phyloP scores from a whole-genome alignment of 257 asterid species.

The Solanum boliviense region DNA sequence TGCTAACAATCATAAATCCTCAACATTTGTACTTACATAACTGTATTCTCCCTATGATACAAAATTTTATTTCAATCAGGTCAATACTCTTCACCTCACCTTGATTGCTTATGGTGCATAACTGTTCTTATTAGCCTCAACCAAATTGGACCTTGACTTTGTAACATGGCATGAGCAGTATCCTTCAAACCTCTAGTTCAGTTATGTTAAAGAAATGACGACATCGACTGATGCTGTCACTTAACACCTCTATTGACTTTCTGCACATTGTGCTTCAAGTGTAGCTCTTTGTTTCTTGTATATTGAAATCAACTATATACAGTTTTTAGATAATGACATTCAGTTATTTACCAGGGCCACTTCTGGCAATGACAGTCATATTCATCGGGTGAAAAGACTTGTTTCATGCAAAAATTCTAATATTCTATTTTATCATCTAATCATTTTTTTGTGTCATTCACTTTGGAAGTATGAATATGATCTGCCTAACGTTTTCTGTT shows the following conservation, averaged over 20 bases:
- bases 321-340: neutral
- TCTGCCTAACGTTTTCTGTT: conserved; percentile 12
- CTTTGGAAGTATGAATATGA: neutral
- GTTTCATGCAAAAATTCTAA: neutral
- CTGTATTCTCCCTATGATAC: neutral
- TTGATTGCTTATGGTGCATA: neutral
- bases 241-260: neutral
- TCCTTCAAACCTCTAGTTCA: neutral
- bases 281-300: neutral
- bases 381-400: neutral
- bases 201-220: neutral
- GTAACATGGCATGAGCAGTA: neutral
- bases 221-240: neutral
- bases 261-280: neutral
- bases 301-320: neutral
- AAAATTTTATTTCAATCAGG: neutral
- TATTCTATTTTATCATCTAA: neutral
- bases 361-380: neutral
- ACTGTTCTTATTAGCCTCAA: neutral
- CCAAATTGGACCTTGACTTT: neutral
- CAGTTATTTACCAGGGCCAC: neutral
- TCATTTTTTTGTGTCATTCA: neutral
- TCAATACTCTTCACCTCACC: neutral
- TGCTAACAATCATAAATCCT: neutral
- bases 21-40: neutral